Evolutionary conservation across 169 alveolate genomes (phyloP), one percentile per base, ranked within the genome.

Genomic region (Cyclospora cayetanensis): DNA sequence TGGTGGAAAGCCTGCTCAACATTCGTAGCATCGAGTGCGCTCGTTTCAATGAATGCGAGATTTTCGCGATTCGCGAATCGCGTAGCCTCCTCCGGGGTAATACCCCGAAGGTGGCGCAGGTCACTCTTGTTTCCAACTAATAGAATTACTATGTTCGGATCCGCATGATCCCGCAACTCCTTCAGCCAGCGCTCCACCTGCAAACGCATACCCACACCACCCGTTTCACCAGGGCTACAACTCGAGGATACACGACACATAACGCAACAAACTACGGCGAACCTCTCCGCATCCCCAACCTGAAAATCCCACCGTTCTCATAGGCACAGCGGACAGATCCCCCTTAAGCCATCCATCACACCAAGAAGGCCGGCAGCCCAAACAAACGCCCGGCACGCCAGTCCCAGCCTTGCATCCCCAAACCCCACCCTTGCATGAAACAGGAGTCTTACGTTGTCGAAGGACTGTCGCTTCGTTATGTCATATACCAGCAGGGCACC

Each of bases 401-500:
- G n/a, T n/a, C n/a, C n/a, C n/a, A n/a, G n/a, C n/a, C n/a, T n/a
- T n/a, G n/a, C n/a, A n/a, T n/a, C n/a, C n/a, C n/a, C n/a, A n/a
- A n/a, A 70, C 5, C 34, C 4, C 9, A 15, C 12, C 7, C 7
- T 11, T 34, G 50, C 12, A 31, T 4, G 3, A 4, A 3, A 74
- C 2, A 9, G 25, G 18, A 83, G 25, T 77, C 82, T 94, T 52
- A 98, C 98, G 95, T 97, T 97, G 79, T 97, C 98, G 93, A 98
- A 99, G 41, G 99, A 96, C 92, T 95, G 92, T 94, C 96, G 95
- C 94, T 98, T 99, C 31, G 99, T 97, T 42, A 99, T 98, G 94
- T 99, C 99, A 95, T 99, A 99, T 60, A 98, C 99, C 42, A 99
- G 95, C 85, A 99, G 95, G 12, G 99, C 99, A 25, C 99, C 99